Percentiles rank a stretch among this genome's conserved stretches.
phyloP scores from a whole-genome alignment of 2,329 filamentous ascomycete species.

The Fusarium stilboides region DNA sequence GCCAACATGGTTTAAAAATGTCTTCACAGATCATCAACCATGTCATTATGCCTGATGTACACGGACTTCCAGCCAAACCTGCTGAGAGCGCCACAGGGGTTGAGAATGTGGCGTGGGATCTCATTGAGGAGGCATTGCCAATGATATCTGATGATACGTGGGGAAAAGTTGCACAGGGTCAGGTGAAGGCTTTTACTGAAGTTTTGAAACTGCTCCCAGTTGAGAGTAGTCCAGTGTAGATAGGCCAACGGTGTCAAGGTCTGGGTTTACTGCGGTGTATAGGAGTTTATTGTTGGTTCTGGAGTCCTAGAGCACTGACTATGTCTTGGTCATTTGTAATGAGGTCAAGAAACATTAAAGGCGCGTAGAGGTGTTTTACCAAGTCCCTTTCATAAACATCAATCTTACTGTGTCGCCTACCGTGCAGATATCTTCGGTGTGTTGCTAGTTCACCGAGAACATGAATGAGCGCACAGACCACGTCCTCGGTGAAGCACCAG shows the following conservation, averaged over 20 bases:
- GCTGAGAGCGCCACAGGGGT: conserved; percentile 46
- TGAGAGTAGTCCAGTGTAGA: conserved; percentile 11
- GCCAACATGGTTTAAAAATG: conserved; percentile 46
- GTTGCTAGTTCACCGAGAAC: not conserved
- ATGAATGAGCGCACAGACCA: conserved; percentile 5
- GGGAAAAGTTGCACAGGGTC: conserved; percentile 51
- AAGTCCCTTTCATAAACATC: not conserved
- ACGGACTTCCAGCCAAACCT: conserved; percentile 12
- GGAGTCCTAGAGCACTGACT: not conserved
- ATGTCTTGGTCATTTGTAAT: not conserved
- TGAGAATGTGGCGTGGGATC: conserved; percentile 54
- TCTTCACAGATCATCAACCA: conserved; percentile 47
- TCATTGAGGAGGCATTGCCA: conserved; percentile 50
- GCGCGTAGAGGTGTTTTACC: not conserved
- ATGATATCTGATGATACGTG: conserved; percentile 49
- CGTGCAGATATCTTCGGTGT: not conserved
- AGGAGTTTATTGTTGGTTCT: not conserved
- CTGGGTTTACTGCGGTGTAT: not conserved
- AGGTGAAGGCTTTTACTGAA: conserved; percentile 48
- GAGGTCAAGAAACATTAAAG: not conserved
- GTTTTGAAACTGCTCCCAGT: conserved; percentile 44
- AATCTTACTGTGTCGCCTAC: not conserved
- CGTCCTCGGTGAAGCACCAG: conserved; percentile 7
- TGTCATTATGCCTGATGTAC: conserved; percentile 48
- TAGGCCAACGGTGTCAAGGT: not conserved